Evolutionary conservation across 148 eudicot genomes (phyloP), one percentile per base, ranked within the genome.

Genomic region (Rheum nobile): DNA sequence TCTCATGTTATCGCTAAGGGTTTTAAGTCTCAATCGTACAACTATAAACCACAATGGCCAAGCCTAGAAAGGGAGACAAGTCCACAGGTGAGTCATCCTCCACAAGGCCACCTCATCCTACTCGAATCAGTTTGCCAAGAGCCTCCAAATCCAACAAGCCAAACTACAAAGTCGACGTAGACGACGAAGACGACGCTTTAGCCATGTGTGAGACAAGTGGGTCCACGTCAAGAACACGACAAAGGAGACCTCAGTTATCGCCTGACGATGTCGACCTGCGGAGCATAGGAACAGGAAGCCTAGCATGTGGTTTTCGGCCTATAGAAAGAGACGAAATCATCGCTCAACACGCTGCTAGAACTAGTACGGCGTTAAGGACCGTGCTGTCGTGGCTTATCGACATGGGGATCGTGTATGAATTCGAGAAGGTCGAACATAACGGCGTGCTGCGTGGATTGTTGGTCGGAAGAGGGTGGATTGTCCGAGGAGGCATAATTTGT

Each of bases 321-420:
- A 44, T 22, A 39, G 24, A 24, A 50, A 16, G 65, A 24, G 7
- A 55, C 2, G 61, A 54, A 22, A 7, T 22, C 61, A 21, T 0
- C 4, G 63, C 7, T 21, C 26, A 24, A 22, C 8, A 55, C 6
- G 12, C 29, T 55, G 11, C 63, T 21, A 55, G 29, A 55, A 6
- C 1, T 22, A 34, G 5, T 4, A 48, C 31, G 26, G 8, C 29
- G 7, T 21, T 12, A 31, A 14, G 8, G 72, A 79, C 83, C 7
- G 73, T 87, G 4, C 24, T 82, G 3, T 78, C 89, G 0, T 89
- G 89, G 89, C 70, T 89, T 1, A 78, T 87, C 22, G 80, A 85
- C 39, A 71, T 72, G 50, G 63, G 72, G 5, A 43, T 71, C 1
- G 71, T 87, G 29, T 28, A 48, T 4, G 83, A 83, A 29, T 31